Base-by-base conservation (phyloP, 495 filamentous ascomycete species). In the Neurospora sublineolata region DNA sequence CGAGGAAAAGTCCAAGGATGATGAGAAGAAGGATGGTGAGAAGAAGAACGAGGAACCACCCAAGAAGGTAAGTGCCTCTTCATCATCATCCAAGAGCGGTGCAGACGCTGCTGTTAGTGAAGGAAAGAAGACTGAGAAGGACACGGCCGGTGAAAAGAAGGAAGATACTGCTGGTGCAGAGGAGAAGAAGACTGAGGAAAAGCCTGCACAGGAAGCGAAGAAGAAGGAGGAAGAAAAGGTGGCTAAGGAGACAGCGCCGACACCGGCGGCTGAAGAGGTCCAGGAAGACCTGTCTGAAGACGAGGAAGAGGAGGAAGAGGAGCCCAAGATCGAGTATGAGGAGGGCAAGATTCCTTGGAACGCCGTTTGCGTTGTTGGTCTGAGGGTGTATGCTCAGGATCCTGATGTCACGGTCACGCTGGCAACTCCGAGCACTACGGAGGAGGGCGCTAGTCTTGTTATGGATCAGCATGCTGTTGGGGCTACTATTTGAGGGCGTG, bases 351-450 rank as follows among this genome's bases (percentile, higher is more conserved):
- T 82, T 67, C 85, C 84, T 0, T 87, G 86, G 86, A 86, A 87
- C 70, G 86, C 86, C 3, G 80, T 87, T 0, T 86, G 84, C 68
- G 85, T 87, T 10, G 73, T 87, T 33, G 86, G 86, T 0, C 73
- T 87, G 12, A 76, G 85, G 20, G 84, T 87, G n/a, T 86, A 83
- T 73, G 74, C 77, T 14, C 79, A 80, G 71, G 83, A 82, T 36
- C 76, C 78, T 3, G 78, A 83, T 30, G 82, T 82, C 18, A 76
- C 75, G 30, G 81, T 85, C 40, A 77, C 82, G 64, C 80, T 86
- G 11, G 78, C 80, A 4, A 78, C 73, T 72, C 77, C 82, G 33
- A 74, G 79, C 58, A 79, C 73, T 42, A 73, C 70, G 0, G 77
- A 80, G 68, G 75, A 74, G 37, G 77, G 70, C 0, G 73, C 77